Conservation (phyloP, 1,139 yeast genomes). For the Taiozyma sp. region DNA sequence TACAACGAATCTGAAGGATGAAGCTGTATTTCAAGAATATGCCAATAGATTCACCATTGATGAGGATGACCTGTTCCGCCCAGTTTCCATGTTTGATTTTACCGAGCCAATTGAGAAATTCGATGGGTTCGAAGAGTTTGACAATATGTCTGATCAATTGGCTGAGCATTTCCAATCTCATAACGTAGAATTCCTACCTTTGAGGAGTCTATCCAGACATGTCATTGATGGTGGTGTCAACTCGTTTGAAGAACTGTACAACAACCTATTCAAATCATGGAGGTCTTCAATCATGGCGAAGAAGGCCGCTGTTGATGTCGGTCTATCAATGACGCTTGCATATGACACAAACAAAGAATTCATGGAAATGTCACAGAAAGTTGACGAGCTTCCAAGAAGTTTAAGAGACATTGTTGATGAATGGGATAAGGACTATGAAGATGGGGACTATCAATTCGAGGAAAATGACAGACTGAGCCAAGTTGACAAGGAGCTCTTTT, state of each 20-base stretch:
- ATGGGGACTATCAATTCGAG: constrained; percentile 4
- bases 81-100: constrained; percentile 27
- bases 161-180: constrained; percentile 32
- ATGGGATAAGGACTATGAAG: constrained; percentile 18
- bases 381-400: constrained; percentile 6
- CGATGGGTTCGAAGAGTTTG: constrained; percentile 38
- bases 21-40: constrained; percentile 13
- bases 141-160: constrained; percentile 48
- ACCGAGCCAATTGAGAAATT: constrained; percentile 19
- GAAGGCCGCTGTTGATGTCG: constrained; percentile 9
- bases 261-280: constrained; percentile 5
- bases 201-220: constrained; percentile 2
- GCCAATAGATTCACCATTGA: constrained; percentile 11
- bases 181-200: constrained; percentile 21
- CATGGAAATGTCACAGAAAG: background rate
- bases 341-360: constrained; percentile 10
- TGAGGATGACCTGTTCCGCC: constrained; percentile 6
- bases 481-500: background rate
- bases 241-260: background rate
- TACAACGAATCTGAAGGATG: background rate
- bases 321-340: constrained; percentile 8
- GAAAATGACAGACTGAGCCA: constrained; percentile 2
- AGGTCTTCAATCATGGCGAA: constrained; percentile 7
- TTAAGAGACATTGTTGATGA: constrained; percentile 8
- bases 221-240: constrained; percentile 1